Evolutionary conservation across 768 basidiomycete genomes (phyloP), one percentile per base, ranked within the genome.

Genomic region (Fistulinella prunicolor): DNA sequence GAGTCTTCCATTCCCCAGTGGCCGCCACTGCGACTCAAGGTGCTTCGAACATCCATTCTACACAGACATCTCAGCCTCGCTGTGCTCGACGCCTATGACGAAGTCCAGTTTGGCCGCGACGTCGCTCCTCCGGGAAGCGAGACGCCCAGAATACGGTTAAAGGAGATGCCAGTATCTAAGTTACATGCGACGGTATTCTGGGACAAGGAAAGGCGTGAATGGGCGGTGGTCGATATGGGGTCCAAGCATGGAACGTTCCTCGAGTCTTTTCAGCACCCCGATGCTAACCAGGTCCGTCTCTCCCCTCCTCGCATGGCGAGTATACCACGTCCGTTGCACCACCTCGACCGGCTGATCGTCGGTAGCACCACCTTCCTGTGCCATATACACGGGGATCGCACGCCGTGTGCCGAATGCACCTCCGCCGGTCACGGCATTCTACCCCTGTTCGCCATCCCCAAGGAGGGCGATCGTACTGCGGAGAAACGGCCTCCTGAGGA

Each of bases 101-200:
- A 89, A 62, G 71, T 83, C 4, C 83, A 90, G 56, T 72, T 93
- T 49, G 90, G 90, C 14, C 75, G 90, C 29, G 90, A 93, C 62
- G 64, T 74, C 35, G 71, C 80, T 1, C 67, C 75, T 2, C 51
- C 70, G 32, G 81, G 79, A 10, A 75, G 71, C 21, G 67, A 70
- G 10, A 80, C 67, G 5, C 85, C 87, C 10, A 75, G 82, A 23
- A 72, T 93, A 45, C 80, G 90, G 38, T 68, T 93, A 29, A 89
- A 86, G 66, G 89, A 92, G 68, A 85, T 93, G 82, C 77, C 79
- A 51, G 87, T 91, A 10, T 89, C 86, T 3, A 92, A 91, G 66
- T 54, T 85, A 44, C 90, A 93, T 59, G 84, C 87, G 9, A 86
- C 83, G 3, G 70, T 78, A 1, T 92, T 79, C 60, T 89, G 83